These are phyloP conservation scores for Straminergon stramineum DNA, from an alignment of 225 moss, liverwort and hornwort species.

Conservation along the genomic window DNA sequence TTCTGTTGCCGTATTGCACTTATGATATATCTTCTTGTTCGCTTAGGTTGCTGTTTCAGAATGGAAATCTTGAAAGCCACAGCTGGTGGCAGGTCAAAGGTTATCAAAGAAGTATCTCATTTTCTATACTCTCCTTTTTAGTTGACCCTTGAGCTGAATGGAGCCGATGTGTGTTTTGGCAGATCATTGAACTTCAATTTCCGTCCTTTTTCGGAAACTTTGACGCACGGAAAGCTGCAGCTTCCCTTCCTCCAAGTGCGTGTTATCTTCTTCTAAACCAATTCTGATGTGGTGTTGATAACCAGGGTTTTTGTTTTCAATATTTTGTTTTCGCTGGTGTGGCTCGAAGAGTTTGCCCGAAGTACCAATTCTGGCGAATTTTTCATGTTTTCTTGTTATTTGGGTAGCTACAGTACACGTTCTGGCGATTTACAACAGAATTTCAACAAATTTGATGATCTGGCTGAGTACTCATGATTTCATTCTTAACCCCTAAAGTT, in stretches of 20 bases:
- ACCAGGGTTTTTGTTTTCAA: background rate
- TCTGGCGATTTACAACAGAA: background rate
- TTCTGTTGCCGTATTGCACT: background rate
- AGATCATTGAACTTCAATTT: conserved; percentile 90
- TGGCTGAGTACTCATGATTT: background rate
- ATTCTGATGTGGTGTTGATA: background rate
- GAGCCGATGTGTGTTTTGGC: background rate
- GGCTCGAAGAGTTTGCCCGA: background rate
- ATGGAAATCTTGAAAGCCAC: background rate
- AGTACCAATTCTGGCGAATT: background rate
- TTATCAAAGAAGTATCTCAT: background rate
- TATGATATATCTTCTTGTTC: background rate
- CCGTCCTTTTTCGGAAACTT: conserved; percentile 95
- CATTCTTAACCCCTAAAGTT: background rate
- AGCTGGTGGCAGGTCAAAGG: background rate
- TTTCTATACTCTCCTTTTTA: background rate
- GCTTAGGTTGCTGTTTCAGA: background rate
- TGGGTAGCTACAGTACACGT: background rate
- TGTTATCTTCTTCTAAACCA: background rate
- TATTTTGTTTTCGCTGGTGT: background rate
- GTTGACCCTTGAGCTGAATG: background rate
- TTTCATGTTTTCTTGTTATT: background rate
- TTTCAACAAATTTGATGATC: background rate
- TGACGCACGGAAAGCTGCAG: conserved; percentile 82
- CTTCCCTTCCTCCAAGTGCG: conserved; percentile 84